Percentiles rank a stretch among this genome's conserved stretches.
phyloP scores from a whole-genome alignment of 805 yeast species.

The Zygosaccharomyces rouxii region DNA sequence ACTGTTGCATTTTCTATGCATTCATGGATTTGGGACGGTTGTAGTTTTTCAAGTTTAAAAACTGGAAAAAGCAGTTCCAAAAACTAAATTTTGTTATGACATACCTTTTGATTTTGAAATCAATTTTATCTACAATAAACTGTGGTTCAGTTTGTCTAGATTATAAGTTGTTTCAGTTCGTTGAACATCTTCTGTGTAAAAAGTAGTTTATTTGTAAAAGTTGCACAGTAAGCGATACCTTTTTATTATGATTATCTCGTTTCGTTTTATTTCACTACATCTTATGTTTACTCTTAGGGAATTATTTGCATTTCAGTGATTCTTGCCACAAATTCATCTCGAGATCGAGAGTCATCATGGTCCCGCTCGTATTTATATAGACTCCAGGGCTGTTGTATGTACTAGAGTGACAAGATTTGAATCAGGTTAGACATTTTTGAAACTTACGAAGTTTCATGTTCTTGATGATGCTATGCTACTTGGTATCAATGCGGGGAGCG shows the following conservation, averaged over 20 bases:
- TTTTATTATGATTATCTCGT: too few relatives aligned
- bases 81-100: constrained; percentile 1
- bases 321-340: too few relatives aligned
- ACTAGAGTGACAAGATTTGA: too few relatives aligned
- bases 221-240: constrained; percentile 5
- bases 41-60: background rate
- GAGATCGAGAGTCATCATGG: background rate
- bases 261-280: too few relatives aligned
- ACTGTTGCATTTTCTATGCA: background rate
- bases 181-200: constrained; percentile 5
- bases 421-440: too few relatives aligned
- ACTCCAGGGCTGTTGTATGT: too few relatives aligned
- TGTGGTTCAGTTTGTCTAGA: constrained; percentile 6
- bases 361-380: too few relatives aligned
- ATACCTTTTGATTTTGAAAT: constrained; percentile 1
- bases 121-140: constrained; percentile 4
- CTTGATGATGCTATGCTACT: too few relatives aligned
- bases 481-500: too few relatives aligned
- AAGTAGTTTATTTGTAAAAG: constrained; percentile 3
- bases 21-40: background rate
- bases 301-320: too few relatives aligned
- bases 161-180: constrained; percentile 7
- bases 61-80: constrained; percentile 1
- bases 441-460: too few relatives aligned
- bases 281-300: too few relatives aligned